Conservation (phyloP, 192 early-diverging fungal species). For the Backusella parvicylindrica region DNA sequence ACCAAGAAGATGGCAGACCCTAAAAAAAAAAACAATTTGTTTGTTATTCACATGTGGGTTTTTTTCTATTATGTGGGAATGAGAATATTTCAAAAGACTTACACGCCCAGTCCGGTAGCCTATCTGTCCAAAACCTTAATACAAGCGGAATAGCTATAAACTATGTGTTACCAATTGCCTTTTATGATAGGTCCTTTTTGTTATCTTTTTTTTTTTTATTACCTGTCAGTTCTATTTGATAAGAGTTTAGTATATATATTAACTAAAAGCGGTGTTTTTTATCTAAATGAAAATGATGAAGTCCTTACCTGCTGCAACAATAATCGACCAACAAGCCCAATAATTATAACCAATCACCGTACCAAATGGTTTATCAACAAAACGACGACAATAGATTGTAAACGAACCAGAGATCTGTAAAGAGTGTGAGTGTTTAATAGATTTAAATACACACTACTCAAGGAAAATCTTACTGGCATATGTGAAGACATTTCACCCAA, state of each 20-base stretch:
- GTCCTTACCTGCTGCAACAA: not conserved
- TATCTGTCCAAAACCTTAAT: slow-evolving; percentile 57
- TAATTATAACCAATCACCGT: slow-evolving; percentile 65
- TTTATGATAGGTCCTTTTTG: not conserved
- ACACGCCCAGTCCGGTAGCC: slow-evolving; percentile 35
- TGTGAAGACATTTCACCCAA: slow-evolving; percentile 70
- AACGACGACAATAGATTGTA: slow-evolving; percentile 70
- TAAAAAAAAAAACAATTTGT: not conserved
- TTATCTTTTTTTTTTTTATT: not conserved
- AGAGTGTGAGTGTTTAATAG: too few relatives aligned
- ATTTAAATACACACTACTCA: too few relatives aligned
- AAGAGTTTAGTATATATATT: not conserved
- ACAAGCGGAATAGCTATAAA: slow-evolving; percentile 75
- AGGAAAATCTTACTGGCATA: slow-evolving; percentile 61
- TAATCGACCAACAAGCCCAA: slow-evolving; percentile 26
- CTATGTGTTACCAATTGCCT: slow-evolving; percentile 53
- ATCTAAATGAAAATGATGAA: not conserved
- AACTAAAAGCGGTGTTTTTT: slow-evolving; percentile 7
- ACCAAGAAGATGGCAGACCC: slow-evolving; percentile 50
- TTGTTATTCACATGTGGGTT: not conserved
- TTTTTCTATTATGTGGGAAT: not conserved
- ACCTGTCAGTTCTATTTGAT: slow-evolving; percentile 2
- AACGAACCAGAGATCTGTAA: slow-evolving; percentile 79
- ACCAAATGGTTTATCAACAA: slow-evolving; percentile 76
- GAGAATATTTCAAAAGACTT: not conserved